Conservation (phyloP, 2,329 filamentous ascomycete genomes). For the Botrytis tulipae region DNA sequence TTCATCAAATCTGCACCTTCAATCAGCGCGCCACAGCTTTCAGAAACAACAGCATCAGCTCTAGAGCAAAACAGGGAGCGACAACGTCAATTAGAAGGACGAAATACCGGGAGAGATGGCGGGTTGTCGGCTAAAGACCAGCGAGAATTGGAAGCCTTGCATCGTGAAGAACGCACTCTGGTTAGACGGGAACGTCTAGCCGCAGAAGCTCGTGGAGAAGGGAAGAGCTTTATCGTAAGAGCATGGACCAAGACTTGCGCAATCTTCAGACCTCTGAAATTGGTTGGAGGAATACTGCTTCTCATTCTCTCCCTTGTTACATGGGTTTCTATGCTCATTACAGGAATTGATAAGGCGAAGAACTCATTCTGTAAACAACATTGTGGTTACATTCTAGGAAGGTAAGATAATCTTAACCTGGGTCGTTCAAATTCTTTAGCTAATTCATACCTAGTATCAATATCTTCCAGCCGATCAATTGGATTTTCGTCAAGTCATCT, state of each 20-base stretch:
- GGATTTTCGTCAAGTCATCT: slow-evolving; percentile 76
- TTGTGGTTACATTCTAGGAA: slow-evolving; percentile 88
- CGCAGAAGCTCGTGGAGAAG: slow-evolving; percentile 75
- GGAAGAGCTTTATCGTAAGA: slow-evolving; percentile 69
- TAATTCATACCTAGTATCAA: slow-evolving; percentile 57
- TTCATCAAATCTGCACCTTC: slow-evolving; percentile 90
- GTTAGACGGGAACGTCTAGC: slow-evolving; percentile 86
- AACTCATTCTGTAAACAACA: slow-evolving; percentile 89
- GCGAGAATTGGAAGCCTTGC: slow-evolving; percentile 80
- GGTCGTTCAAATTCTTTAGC: slow-evolving; percentile 35
- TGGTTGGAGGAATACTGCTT: slow-evolving; percentile 78
- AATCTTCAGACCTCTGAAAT: slow-evolving; percentile 82
- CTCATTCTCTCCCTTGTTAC: slow-evolving; percentile 72
- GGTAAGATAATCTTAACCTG: slow-evolving; percentile 23
- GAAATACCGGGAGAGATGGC: slow-evolving; percentile 71
- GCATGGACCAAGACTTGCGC: slow-evolving; percentile 79
- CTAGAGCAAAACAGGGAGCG: slow-evolving; percentile 87
- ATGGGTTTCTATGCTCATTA: slow-evolving; percentile 92
- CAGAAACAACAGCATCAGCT: slow-evolving; percentile 73
- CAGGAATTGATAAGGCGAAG: slow-evolving; percentile 91
- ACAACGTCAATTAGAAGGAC: slow-evolving; percentile 85
- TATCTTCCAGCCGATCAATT: slow-evolving; percentile 94
- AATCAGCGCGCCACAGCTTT: slow-evolving; percentile 76
- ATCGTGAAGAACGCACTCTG: slow-evolving; percentile 88
- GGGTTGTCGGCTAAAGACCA: slow-evolving; percentile 81